phyloP scores from a whole-genome alignment of 441 rosid genomes.

The Metrosideros polymorpha region DNA sequence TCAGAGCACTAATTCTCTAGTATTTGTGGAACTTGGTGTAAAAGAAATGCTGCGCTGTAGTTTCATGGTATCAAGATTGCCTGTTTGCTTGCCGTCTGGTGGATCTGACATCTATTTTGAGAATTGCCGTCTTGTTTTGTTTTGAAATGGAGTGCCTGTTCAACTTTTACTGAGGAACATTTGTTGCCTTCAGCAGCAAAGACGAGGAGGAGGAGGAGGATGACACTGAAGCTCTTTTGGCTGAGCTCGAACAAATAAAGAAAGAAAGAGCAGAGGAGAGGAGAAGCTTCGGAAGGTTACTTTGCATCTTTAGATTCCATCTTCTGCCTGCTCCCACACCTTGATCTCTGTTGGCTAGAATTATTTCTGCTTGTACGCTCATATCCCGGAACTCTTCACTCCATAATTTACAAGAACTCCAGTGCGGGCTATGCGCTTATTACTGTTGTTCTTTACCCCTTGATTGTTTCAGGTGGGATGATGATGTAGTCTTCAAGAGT shows the following conservation, averaged over 20 bases:
- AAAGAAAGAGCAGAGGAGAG: slow-evolving; percentile 96
- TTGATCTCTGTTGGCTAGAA: background rate
- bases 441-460: background rate
- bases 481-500: slow-evolving; percentile 96
- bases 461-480: slow-evolving; percentile 73
- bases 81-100: background rate
- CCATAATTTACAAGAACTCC: background rate
- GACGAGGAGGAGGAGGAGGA: slow-evolving; percentile 70
- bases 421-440: background rate
- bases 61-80: background rate
- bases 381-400: background rate
- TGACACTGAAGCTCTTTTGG: slow-evolving; percentile 85
- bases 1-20: background rate
- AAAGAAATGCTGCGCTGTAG: background rate
- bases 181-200: slow-evolving; percentile 13
- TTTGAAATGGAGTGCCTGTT: background rate
- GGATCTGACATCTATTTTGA: background rate
- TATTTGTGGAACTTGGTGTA: background rate
- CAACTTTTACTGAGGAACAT: background rate
- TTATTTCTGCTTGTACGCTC: background rate
- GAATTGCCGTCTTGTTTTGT: background rate
- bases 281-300: slow-evolving; percentile 82
- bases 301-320: background rate
- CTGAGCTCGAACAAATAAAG: slow-evolving; percentile 92
- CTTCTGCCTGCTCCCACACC: background rate